Conservation (phyloP, 768 basidiomycete genomes). For the Termitomyces bulborhizus region DNA sequence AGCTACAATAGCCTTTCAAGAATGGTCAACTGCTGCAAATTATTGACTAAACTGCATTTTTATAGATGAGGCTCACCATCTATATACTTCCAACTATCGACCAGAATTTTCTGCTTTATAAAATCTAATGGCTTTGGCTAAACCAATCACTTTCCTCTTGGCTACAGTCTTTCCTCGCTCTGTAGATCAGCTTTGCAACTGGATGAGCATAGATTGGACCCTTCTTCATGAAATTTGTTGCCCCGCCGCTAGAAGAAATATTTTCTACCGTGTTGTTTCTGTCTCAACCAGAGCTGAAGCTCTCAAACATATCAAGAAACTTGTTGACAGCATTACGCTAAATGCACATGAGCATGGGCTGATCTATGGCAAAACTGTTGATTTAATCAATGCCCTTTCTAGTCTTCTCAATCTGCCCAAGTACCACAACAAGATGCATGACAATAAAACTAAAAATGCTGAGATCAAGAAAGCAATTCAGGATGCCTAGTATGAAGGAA, state of each 20-base stretch:
- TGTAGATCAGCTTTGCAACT: background rate
- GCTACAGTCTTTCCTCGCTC: background rate
- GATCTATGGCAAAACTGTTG: background rate
- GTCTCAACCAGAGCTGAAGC: background rate
- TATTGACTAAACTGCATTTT: background rate
- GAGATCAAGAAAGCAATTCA: background rate
- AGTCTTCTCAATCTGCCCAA: background rate
- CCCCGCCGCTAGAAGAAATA: background rate
- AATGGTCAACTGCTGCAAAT: background rate
- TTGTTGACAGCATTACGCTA: background rate
- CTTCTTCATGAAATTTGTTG: background rate
- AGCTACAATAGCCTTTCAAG: background rate
- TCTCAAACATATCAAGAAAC: background rate
- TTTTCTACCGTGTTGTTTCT: background rate
- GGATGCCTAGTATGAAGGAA: background rate
- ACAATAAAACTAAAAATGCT: background rate
- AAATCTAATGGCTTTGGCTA: background rate
- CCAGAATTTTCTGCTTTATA: background rate
- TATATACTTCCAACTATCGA: background rate
- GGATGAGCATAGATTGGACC: background rate
- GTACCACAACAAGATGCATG: background rate
- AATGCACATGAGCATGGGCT: background rate
- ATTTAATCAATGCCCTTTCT: background rate
- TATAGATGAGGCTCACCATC: background rate
- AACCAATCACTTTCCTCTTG: background rate